Evolutionary conservation across 768 basidiomycete species (phyloP).

Genomic region (Naganishia friedmannii): DNA sequence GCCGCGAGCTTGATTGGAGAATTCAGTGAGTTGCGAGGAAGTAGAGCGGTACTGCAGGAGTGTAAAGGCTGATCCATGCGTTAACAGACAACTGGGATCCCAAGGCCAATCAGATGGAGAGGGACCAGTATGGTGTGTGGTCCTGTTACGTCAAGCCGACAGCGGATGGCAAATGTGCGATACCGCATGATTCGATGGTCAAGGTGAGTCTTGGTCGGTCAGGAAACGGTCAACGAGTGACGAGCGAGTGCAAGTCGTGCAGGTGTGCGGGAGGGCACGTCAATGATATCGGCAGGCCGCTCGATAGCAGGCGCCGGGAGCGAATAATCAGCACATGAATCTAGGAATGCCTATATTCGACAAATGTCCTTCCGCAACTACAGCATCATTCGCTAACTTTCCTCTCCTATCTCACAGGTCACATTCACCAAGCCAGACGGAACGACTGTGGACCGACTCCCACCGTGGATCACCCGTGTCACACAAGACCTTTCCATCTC

Average conservation of each 20-base stretch:
- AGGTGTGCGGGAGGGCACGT: too few relatives aligned
- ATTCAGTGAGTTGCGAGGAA: constrained; percentile 91
- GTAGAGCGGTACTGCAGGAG: not conserved
- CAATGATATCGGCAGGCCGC: too few relatives aligned
- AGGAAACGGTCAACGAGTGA: too few relatives aligned
- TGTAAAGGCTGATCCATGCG: too few relatives aligned
- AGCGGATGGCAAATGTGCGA: constrained; percentile 68
- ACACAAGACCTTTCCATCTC: constrained; percentile 89
- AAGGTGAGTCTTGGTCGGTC: constrained; percentile 64
- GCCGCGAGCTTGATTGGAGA: constrained; percentile 87
- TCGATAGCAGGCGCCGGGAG: too few relatives aligned
- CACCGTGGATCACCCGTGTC: constrained; percentile 90
- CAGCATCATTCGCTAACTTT: not conserved
- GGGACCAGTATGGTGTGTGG: constrained; percentile 82
- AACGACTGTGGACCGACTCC: constrained; percentile 81
- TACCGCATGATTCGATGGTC: constrained; percentile 91
- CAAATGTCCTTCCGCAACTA: not conserved
- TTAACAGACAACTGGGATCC: constrained; percentile 82
- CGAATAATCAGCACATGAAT: too few relatives aligned
- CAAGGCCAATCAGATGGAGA: constrained; percentile 77
- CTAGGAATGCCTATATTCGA: too few relatives aligned
- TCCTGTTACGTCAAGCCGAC: constrained; percentile 72
- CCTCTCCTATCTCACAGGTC: constrained; percentile 58
- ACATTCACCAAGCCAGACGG: constrained; percentile 81
- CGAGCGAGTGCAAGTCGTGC: too few relatives aligned